A percentile compares a stretch with the other conserved stretches of the same genome.
Conservation (phyloP, 345 rosid species). For the Hirschfeldia incana region DNA sequence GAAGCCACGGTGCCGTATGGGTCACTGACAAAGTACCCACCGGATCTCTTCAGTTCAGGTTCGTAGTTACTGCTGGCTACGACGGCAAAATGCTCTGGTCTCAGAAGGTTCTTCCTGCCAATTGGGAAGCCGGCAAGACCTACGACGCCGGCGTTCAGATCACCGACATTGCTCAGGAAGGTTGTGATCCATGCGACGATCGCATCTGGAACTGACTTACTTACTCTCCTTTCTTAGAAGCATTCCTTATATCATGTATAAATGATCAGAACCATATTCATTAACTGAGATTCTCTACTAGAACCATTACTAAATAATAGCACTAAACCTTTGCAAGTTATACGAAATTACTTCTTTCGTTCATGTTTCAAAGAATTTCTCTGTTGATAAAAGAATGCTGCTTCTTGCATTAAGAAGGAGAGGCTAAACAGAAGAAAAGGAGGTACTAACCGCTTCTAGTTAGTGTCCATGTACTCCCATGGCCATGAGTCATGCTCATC, state of each 20-base stretch:
- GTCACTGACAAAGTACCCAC: conserved; percentile 63
- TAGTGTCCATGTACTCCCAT: conserved; percentile 27
- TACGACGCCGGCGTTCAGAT: conserved; percentile 83
- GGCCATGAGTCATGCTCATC: conserved; percentile 46
- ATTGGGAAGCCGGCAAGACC: conserved; percentile 58
- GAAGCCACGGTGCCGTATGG: conserved; percentile 84
- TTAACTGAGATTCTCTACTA: conserved; percentile 2
- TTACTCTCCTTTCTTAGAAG: not conserved
- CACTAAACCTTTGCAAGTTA: conserved; percentile 15
- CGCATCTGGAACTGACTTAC: conserved; percentile 47
- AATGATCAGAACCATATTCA: not conserved
- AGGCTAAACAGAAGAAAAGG: not conserved
- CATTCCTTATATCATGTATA: not conserved
- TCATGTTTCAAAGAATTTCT: not conserved
- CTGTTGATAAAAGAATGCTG: conserved; percentile 7
- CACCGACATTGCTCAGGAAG: conserved; percentile 79
- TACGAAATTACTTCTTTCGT: not conserved
- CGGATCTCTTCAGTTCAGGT: conserved; percentile 75
- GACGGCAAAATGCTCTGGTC: conserved; percentile 92
- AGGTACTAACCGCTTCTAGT: too few species aligned
- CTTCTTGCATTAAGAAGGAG: not conserved
- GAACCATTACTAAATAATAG: not conserved
- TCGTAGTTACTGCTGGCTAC: conserved; percentile 72
- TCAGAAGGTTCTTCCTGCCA: conserved; percentile 61
- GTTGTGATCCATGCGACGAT: conserved; percentile 66